Conservation (phyloP, 2,329 filamentous ascomycete species). For the Helotiales sp. region DNA sequence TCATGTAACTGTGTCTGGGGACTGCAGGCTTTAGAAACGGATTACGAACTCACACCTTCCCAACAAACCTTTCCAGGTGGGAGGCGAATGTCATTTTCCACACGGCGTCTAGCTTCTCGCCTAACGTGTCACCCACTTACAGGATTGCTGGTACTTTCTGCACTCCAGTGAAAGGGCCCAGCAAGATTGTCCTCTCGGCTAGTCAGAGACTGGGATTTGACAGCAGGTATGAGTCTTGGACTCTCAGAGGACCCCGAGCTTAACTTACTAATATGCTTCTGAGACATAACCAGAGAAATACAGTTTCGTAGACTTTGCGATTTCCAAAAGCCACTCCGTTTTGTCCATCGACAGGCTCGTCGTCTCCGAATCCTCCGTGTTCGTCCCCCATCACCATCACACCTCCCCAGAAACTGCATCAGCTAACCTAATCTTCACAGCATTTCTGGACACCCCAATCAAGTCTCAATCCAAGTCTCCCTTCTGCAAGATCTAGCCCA, state of each 20-base stretch:
- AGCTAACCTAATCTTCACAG: conserved; percentile 4
- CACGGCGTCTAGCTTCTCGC: background rate
- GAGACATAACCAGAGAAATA: conserved; percentile 39
- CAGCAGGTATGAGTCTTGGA: conserved; percentile 20
- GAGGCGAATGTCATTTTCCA: conserved; percentile 15
- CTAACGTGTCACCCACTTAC: background rate
- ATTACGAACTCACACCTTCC: conserved; percentile 20
- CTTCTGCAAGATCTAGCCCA: conserved; percentile 19
- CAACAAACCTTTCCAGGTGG: conserved; percentile 11
- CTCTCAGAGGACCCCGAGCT: conserved; percentile 41
- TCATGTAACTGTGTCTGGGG: conserved; percentile 15
- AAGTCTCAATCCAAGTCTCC: conserved; percentile 40
- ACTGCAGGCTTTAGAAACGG: conserved; percentile 10
- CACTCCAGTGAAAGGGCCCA: conserved; percentile 18
- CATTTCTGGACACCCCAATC: conserved; percentile 34
- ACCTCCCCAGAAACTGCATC: background rate
- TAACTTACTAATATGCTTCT: too few relatives aligned
- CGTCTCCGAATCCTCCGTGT: conserved; percentile 41
- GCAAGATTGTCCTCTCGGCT: conserved; percentile 39
- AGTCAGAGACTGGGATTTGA: conserved; percentile 43
- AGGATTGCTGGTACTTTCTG: conserved; percentile 24
- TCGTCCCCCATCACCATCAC: background rate
- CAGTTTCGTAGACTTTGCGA: conserved; percentile 45
- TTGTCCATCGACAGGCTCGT: conserved; percentile 47
- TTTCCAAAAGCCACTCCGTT: conserved; percentile 43